These are phyloP conservation scores for Agaricus bisporus DNA, from an alignment of 768 basidiomycete species.

Conservation along the genomic window DNA sequence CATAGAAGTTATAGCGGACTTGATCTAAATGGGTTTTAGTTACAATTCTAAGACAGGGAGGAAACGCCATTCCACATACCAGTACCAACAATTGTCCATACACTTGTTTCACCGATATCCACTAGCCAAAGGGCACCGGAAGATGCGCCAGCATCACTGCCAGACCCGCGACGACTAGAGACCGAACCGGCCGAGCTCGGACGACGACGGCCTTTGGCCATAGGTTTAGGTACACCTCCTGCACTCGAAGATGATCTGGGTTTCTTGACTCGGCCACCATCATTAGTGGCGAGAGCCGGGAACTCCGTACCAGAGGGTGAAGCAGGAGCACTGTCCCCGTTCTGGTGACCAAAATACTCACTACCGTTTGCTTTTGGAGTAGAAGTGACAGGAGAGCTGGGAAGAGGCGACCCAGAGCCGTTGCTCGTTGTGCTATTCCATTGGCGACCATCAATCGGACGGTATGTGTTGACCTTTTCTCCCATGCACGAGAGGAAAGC, in stretches of 20 bases:
- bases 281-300: slow-evolving; percentile 49
- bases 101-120: slow-evolving; percentile 89
- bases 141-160: slow-evolving; percentile 61
- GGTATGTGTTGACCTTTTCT: slow-evolving; percentile 89
- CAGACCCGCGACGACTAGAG: slow-evolving; percentile 60
- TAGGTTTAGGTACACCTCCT: slow-evolving; percentile 47
- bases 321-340: slow-evolving; percentile 59
- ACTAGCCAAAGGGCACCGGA: slow-evolving; percentile 84
- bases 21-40: slow-evolving; percentile 49
- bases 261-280: slow-evolving; percentile 82
- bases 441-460: slow-evolving; percentile 74
- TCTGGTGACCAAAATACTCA: slow-evolving; percentile 60
- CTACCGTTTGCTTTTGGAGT: slow-evolving; percentile 45
- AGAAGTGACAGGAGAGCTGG: slow-evolving; percentile 65
- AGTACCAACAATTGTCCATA: slow-evolving; percentile 92
- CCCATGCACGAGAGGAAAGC: slow-evolving; percentile 89
- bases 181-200: slow-evolving; percentile 75
- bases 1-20: slow-evolving; percentile 90
- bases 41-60: slow-evolving; percentile 9
- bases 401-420: slow-evolving; percentile 52
- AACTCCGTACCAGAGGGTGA: slow-evolving; percentile 66
- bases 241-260: slow-evolving; percentile 76
- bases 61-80: slow-evolving; percentile 38
- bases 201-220: slow-evolving; percentile 56
- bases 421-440: slow-evolving; percentile 52